These are phyloP conservation scores for Crithidia fasciculata DNA, from an alignment of 208 protist genomes.

Conservation along the genomic window DNA sequence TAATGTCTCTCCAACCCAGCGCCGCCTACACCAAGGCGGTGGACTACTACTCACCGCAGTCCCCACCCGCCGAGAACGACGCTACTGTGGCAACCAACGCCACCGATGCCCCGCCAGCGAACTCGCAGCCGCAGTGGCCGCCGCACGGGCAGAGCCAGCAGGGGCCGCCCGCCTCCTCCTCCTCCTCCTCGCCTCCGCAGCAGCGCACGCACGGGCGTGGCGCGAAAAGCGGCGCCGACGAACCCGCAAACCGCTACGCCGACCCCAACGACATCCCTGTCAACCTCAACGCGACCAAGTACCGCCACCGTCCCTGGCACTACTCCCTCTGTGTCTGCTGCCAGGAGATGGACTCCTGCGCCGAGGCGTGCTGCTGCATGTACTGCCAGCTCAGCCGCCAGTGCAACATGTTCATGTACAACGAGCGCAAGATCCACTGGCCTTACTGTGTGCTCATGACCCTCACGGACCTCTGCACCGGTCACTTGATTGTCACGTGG, in stretches of 20 bases:
- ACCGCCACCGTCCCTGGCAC: conserved; percentile 34
- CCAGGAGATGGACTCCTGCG: conserved; percentile 39
- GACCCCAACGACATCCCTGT: conserved; percentile 11
- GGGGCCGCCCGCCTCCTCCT: not conserved
- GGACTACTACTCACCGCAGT: not conserved
- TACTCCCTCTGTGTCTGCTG: conserved; percentile 47
- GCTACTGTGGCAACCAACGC: too few species aligned
- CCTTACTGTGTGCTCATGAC: conserved; percentile 31
- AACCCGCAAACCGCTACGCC: conserved; percentile 3
- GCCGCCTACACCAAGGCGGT: conserved; percentile 9
- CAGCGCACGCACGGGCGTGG: not conserved
- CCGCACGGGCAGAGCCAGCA: not conserved
- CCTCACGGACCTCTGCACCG: not conserved
- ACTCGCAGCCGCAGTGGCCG: conserved; percentile 1
- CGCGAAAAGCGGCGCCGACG: not conserved
- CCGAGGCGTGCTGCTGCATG: conserved; percentile 42
- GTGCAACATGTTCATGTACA: conserved; percentile 45
- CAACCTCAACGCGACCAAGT: conserved; percentile 13
- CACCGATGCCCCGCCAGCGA: too few species aligned
- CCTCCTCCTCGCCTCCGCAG: not conserved
- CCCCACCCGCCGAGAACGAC: too few species aligned
- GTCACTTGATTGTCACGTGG: conserved; percentile 22
- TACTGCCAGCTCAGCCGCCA: conserved; percentile 52
- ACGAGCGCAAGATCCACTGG: conserved; percentile 23
- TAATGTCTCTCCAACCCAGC: conserved; percentile 1